Evolutionary conservation across 2,329 filamentous ascomycete species (phyloP).

Genomic region (Xylaria hypoxylon): DNA sequence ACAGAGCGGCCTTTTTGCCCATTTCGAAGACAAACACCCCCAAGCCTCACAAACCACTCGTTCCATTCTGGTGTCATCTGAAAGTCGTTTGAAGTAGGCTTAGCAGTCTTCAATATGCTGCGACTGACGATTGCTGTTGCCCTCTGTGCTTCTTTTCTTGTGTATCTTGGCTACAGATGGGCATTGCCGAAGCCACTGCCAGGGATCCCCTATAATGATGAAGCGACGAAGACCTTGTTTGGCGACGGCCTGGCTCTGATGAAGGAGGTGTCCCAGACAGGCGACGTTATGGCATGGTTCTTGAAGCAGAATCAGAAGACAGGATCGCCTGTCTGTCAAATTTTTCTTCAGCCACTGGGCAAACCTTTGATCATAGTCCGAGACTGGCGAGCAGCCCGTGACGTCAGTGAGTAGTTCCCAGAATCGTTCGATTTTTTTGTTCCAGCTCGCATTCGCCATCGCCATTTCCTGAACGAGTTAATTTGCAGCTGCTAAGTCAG

Average conservation of each 20-base stretch:
- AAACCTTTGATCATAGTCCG: constrained; percentile 20
- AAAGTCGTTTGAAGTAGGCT: background rate
- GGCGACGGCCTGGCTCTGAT: constrained; percentile 32
- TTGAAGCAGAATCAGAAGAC: constrained; percentile 24
- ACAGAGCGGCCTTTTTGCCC: background rate
- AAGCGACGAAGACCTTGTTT: constrained; percentile 28
- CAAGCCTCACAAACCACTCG: background rate
- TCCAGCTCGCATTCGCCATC: constrained; percentile 4
- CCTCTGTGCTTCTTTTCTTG: constrained; percentile 2
- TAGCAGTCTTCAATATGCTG: constrained; percentile 7
- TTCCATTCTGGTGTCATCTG: background rate
- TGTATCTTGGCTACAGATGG: constrained; percentile 31
- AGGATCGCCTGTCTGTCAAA: constrained; percentile 22
- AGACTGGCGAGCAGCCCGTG: constrained; percentile 26
- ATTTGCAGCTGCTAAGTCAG: background rate
- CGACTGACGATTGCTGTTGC: background rate
- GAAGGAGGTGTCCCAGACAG: constrained; percentile 14
- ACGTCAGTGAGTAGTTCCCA: constrained; percentile 23
- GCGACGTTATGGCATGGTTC: constrained; percentile 26
- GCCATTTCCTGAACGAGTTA: background rate
- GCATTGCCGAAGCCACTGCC: constrained; percentile 39
- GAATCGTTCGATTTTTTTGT: background rate
- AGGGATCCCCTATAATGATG: constrained; percentile 38
- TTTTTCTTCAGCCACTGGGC: constrained; percentile 25
- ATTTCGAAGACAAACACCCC: too few species aligned